A percentile compares a stretch with the other conserved stretches of the same genome.
Conservation (phyloP, 805 yeast genomes). For the Monosporozyma solicola region DNA sequence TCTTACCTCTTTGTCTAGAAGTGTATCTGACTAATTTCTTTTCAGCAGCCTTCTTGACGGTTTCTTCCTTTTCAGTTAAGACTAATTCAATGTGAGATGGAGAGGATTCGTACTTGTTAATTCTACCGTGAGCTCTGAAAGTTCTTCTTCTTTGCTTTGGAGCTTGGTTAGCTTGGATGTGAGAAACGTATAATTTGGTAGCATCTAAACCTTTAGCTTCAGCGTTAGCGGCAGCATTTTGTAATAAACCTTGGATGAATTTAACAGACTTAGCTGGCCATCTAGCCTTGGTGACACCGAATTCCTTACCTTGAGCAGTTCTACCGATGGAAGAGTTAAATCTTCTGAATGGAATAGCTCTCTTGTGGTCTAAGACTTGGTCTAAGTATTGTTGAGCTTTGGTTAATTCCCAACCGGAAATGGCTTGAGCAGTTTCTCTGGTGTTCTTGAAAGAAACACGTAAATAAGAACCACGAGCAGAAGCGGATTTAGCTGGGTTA, state of each 20-base stretch:
- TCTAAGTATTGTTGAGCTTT: conserved; percentile 93
- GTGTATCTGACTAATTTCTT: conserved; percentile 60
- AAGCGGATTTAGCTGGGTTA: conserved; percentile 98
- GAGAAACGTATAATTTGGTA: conserved; percentile 87
- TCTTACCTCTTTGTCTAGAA: conserved; percentile 89
- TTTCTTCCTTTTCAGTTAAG: conserved; percentile 91
- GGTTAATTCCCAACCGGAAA: conserved; percentile 95
- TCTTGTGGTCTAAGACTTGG: conserved; percentile 94
- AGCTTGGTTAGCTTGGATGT: conserved; percentile 99
- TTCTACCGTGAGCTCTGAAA: conserved; percentile 99
- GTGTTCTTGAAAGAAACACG: conserved; percentile 99
- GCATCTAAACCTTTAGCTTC: conserved; percentile 98
- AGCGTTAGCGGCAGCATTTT: conserved; percentile 98
- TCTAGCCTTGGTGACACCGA: conserved; percentile 99
- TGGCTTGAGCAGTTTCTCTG: conserved; percentile 98
- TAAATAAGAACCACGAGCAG: conserved; percentile 98
- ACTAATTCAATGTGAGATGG: conserved; percentile 98
- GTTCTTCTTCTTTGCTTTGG: conserved; percentile 99
- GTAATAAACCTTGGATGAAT: conserved; percentile 87
- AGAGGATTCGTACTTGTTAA: conserved; percentile 96
- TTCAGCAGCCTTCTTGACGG: conserved; percentile 85
- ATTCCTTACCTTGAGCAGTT: conserved; percentile 99
- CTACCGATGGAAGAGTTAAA: conserved; percentile 95
- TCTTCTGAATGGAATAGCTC: conserved; percentile 99
- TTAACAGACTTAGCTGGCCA: conserved; percentile 99